These are phyloP conservation scores for Fusarium hostae DNA, from an alignment of 2,329 filamentous ascomycete species.

Conservation along the genomic window DNA sequence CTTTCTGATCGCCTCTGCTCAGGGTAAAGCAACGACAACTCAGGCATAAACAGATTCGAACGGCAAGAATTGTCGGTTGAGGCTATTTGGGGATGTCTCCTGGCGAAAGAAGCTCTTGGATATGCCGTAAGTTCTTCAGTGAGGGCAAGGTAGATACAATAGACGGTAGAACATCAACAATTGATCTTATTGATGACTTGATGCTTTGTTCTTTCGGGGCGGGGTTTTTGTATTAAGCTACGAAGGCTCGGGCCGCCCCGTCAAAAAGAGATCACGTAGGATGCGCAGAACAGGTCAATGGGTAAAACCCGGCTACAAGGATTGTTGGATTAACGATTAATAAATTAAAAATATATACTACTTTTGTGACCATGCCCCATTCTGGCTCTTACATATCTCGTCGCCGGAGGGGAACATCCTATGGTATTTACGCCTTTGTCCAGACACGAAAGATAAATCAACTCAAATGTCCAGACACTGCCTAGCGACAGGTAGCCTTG, in stretches of 20 bases:
- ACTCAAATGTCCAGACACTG: neutral
- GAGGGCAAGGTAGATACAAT: neutral
- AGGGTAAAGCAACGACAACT: neutral
- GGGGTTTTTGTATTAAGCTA: neutral
- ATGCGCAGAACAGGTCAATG: neutral
- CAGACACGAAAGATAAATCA: neutral
- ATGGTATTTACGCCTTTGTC: neutral
- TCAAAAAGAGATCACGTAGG: neutral
- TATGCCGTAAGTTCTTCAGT: neutral
- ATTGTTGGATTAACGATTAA: neutral
- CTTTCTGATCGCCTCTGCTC: neutral
- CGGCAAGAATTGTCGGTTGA: neutral
- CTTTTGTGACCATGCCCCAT: neutral
- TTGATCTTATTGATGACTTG: neutral
- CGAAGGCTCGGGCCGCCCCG: neutral
- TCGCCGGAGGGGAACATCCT: neutral
- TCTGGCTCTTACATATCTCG: neutral
- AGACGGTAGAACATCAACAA: neutral
- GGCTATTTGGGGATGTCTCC: neutral
- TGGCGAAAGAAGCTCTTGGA: neutral
- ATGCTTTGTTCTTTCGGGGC: neutral
- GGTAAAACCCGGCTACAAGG: neutral
- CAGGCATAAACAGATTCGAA: neutral
- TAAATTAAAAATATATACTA: neutral
- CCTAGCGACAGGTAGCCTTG: neutral